Base-by-base conservation (phyloP, 768 basidiomycete species). In the Lyophyllum decastes region DNA sequence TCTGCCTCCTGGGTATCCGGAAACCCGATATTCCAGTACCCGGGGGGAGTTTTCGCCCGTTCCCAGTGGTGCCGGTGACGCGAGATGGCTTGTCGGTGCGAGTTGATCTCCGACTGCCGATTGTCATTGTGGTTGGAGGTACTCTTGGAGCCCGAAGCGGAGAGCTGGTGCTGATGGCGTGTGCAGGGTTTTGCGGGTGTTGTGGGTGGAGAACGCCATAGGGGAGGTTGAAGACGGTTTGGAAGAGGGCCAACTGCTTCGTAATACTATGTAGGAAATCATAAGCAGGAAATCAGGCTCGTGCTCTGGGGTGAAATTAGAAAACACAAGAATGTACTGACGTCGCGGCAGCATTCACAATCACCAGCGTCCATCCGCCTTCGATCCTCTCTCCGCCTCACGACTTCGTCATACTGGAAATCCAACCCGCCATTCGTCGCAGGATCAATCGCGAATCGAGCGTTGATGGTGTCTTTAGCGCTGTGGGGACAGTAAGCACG, bases 21-120 rank as follows among this genome's bases (percentile, higher is more conserved):
- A 68, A 98, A 95, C 1, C 90, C 93, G 56, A 95, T 94, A 55
- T 88, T 79, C 92, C 94, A 95, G 72, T 92, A 96, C 16, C 85
- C 86, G 0, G 92, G 93, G 11, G 95, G 95, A 1, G 92, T 94
- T 49, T 78, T 81, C 1, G 86, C 79, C 46, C 84, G 79, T 26
- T 78, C 78, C 90, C 89, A 93, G 19, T 86, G 79, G 57, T 86
- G 80, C 16, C 89, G 79, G 69, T 92, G 90, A 27, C 87, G 79
- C 35, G 89, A 92, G 49, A 92, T 87, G 7, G 78, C 73, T 60
- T 89, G 80, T 71, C 84, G 85, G 67, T 90, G 92, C n/a, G 78
- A 72, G 12, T 73, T 73, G 66, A 72, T 79, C 59, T 65, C 73
- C 27, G 58, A 62, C 52, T 67, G 66, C 48, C 56, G 61, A 35